Base-by-base conservation (phyloP, 108 stramenopile species). In the Nitzschia sp. region DNA sequence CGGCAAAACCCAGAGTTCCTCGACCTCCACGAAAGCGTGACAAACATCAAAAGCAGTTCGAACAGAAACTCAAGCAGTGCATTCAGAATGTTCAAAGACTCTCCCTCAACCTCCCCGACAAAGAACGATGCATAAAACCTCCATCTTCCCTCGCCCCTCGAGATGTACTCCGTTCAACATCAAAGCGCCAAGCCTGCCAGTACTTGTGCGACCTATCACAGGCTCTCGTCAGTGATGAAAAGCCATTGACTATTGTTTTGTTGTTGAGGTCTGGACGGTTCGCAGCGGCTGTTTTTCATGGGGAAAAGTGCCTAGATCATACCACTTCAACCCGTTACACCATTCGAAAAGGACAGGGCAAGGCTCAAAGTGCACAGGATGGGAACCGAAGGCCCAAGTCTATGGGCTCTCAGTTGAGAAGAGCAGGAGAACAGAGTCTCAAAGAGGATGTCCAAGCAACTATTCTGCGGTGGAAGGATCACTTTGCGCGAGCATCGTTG, bases 291-390 rank as follows among this genome's bases (percentile, higher is more conserved):
- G 79, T 85, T 10, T 91, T 77, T 60, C 46, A 55, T 39, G 41
- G 55, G 24, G 79, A 65, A 37, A 65, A 65, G 56, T 93, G 89
- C 51, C 24, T 93, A 7, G 60, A 71, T 0, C 92, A 93, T 69
- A 74, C 71, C 63, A 79, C 89, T 25, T 81, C 73, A 2, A 59
- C 75, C 14, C 72, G 86, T 14, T 96, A 96, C 69, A 96, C 95
- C 24, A 66, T 87, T 6, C 88, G 95, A 1, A 82, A 85, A 74
- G 91, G 91, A 34, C 92, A 93, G 63, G 95, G 95, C 6, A 92
- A 91, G 51, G 83, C 87, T 1, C 95, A 96, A 78, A 86, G 87
- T 17, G 39, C 75, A 9, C 72, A 87, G 40, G 95, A 96, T 68
- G 54, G 43, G 2, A 78, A 79, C 14, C 50, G 80, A 46, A 85